These are phyloP conservation scores for Neurospora sp. DNA, from an alignment of 495 filamentous ascomycete species.

Conservation along the genomic window DNA sequence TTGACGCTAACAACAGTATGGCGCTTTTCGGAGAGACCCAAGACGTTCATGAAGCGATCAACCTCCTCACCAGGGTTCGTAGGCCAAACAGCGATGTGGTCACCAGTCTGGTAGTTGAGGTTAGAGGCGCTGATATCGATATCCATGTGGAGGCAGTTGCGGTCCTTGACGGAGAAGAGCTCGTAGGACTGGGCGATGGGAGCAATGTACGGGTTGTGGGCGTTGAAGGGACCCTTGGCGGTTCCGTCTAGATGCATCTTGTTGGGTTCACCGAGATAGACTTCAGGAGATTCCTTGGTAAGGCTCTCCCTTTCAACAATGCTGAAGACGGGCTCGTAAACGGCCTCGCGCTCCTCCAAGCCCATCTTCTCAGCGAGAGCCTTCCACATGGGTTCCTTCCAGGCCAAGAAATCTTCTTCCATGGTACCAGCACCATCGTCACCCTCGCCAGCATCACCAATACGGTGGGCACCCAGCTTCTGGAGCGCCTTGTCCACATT, in stretches of 20 bases:
- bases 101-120: constrained; percentile 86
- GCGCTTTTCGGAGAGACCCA: constrained; percentile 66
- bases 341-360: constrained; percentile 88
- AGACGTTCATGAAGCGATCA: constrained; percentile 73
- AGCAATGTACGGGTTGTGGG: constrained; percentile 94
- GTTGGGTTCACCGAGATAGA: constrained; percentile 95
- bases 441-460: constrained; percentile 86
- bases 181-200: constrained; percentile 86
- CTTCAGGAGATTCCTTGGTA: constrained; percentile 65
- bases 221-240: constrained; percentile 85
- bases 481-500: constrained; percentile 69
- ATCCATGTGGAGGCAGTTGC: constrained; percentile 97
- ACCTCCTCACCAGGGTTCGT: constrained; percentile 92
- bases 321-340: constrained; percentile 88
- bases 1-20: constrained; percentile 83
- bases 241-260: constrained; percentile 83
- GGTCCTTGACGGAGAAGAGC: constrained; percentile 81
- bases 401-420: constrained; percentile 98
- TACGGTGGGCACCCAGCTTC: constrained; percentile 71
- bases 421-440: constrained; percentile 98
- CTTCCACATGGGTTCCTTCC: constrained; percentile 99
- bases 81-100: constrained; percentile 96
- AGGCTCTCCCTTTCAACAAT: constrained; percentile 69
- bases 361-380: constrained; percentile 71
- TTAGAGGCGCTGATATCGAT: constrained; percentile 82